Base-by-base conservation (phyloP, 176 grass and related monocot genomes). In the Chrysopogon serrulatus region DNA sequence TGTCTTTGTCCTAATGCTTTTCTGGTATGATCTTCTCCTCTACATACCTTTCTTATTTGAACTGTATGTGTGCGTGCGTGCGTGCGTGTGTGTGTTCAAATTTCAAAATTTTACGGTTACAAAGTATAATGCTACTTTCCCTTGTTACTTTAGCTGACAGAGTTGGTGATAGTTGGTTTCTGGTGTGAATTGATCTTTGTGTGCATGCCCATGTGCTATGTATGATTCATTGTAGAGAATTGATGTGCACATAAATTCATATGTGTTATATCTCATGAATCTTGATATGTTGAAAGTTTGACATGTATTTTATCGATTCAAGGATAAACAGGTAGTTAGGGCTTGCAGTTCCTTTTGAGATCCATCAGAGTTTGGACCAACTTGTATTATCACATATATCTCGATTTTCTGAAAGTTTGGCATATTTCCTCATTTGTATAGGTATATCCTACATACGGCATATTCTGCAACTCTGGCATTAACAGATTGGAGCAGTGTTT, bases 401-500 rank as follows among this genome's bases (percentile, higher is more conserved):
- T 73, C 19, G 7, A 32, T 73, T 32, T 32, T 32, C 44, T 74
- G 28, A 23, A 73, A 49, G 27, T 74, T 71, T 49, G 28, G 34
- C 42, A 33, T 74, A 19, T 43, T 69, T 37, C 49, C 49, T 78
- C 5, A 62, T 86, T 16, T 83, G 60, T 92, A 42, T 69, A 99
- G 96, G 96, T 99, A 99, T 84, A 92, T 96, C 71, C 84, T 99
- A 77, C 57, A 91, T 77, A 95, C 96, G 53, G 96, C 93, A 48
- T 99, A 95, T 91, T 99, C 96, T 28, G 92, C 93, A 75, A 94
- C 93, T 68, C 92, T 90, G n/a, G 96, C 96, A 77, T 79, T 99
- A 56, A 99, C 96, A 71, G 96, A 99, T 88, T 99, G 96, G 96
- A 99, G 96, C 71, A 96, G 93, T 87, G 96, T 99, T 56, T 99